These are phyloP conservation scores for Elsinoe necatrix DNA, from an alignment of 2,329 filamentous ascomycete species.

Conservation along the genomic window DNA sequence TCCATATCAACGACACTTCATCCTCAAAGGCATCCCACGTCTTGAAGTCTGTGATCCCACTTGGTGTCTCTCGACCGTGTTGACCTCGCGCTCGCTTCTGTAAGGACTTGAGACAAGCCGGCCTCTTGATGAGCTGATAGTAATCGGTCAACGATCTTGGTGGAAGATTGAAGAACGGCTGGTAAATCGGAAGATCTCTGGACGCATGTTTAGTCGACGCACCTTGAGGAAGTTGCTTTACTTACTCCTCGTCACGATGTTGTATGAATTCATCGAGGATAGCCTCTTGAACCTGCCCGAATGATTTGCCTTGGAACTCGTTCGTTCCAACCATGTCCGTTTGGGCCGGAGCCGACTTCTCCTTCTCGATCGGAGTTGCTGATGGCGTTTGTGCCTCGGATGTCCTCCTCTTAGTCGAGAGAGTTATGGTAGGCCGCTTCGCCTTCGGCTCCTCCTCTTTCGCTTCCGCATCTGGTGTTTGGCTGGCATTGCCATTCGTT, in stretches of 20 bases:
- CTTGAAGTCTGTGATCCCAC: constrained; percentile 60
- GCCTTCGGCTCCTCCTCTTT: constrained; percentile 22
- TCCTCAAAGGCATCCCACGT: constrained; percentile 76
- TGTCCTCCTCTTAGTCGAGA: constrained; percentile 5
- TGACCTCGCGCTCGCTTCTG: constrained; percentile 69
- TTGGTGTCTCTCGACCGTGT: constrained; percentile 56
- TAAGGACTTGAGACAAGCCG: constrained; percentile 67
- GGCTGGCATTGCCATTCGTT: constrained; percentile 25
- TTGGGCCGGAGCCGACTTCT: background rate
- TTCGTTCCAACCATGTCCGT: constrained; percentile 12
- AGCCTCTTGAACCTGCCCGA: constrained; percentile 81
- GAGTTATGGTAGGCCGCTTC: constrained; percentile 19
- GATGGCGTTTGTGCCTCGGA: background rate
- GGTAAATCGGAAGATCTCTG: constrained; percentile 58
- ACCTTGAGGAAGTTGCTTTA: constrained; percentile 14
- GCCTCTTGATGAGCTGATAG: constrained; percentile 73
- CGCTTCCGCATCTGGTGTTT: constrained; percentile 19
- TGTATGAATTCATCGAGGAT: constrained; percentile 65
- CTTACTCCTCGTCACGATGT: constrained; percentile 59
- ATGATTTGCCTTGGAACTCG: constrained; percentile 62
- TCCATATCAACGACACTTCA: constrained; percentile 73
- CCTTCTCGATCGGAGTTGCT: background rate
- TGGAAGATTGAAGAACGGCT: constrained; percentile 71
- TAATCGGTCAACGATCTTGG: constrained; percentile 72
- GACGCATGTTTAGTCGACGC: constrained; percentile 17